Conservation (phyloP, 805 yeast genomes). For the Candida sithepensis region DNA sequence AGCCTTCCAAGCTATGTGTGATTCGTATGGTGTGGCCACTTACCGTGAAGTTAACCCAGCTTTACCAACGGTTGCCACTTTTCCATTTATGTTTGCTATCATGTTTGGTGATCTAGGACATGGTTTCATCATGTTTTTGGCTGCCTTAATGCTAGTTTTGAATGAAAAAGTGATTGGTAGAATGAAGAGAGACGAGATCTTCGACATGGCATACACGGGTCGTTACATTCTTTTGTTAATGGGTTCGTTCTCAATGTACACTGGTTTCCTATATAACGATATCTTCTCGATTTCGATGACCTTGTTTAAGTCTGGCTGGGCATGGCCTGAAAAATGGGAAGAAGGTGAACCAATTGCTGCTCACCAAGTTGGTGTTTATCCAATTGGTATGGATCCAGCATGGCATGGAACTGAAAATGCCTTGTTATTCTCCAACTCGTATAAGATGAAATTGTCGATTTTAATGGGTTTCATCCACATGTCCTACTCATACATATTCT, state of each 20-base stretch:
- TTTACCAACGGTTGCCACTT: conserved; percentile 87
- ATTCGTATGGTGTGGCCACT: conserved; percentile 90
- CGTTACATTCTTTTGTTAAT: conserved; percentile 85
- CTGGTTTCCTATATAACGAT: conserved; percentile 93
- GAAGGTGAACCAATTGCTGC: conserved; percentile 71
- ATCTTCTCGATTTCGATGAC: conserved; percentile 89
- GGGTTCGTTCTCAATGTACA: conserved; percentile 95
- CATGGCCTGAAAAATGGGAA: conserved; percentile 76
- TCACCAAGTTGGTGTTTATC: conserved; percentile 62
- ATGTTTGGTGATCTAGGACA: conserved; percentile 99
- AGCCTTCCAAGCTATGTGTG: conserved; percentile 91
- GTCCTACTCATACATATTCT: conserved; percentile 84
- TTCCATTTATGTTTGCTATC: conserved; percentile 97
- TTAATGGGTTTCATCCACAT: conserved; percentile 93
- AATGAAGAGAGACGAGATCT: conserved; percentile 83
- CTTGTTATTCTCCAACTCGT: conserved; percentile 86
- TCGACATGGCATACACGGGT: conserved; percentile 94
- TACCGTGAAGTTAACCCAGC: conserved; percentile 97
- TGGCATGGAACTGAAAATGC: conserved; percentile 98
- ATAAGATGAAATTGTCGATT: conserved; percentile 94
- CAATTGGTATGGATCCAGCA: conserved; percentile 84
- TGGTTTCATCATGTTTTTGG: conserved; percentile 76
- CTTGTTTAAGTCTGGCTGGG: conserved; percentile 86
- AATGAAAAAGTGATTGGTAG: conserved; percentile 69
- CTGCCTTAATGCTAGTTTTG: conserved; percentile 66